These are phyloP conservation scores for Naganishia kalamii DNA, from an alignment of 768 basidiomycete species.

Conservation along the genomic window DNA sequence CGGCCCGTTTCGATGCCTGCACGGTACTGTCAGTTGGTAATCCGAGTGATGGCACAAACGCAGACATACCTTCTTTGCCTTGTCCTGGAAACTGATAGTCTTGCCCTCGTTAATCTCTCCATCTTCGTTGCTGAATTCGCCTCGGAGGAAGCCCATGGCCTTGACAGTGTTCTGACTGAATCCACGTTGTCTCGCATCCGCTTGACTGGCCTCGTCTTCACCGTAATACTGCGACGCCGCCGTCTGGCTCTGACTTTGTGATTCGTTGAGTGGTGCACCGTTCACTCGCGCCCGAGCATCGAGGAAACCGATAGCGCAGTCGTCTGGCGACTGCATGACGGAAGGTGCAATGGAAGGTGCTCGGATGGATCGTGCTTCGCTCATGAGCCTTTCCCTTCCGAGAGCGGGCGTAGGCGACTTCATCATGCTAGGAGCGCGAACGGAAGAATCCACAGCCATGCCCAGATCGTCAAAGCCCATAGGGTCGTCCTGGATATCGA, in stretches of 20 bases:
- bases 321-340: slow-evolving; percentile 22
- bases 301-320: slow-evolving; percentile 75
- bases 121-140: slow-evolving; percentile 53
- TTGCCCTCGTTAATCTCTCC: slow-evolving; percentile 52
- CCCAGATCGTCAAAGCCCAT: slow-evolving; percentile 22
- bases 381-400: slow-evolving; percentile 7
- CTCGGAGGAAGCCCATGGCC: slow-evolving; percentile 67
- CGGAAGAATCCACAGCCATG: slow-evolving; percentile 20
- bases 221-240: slow-evolving; percentile 43
- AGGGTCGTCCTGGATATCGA: neutral
- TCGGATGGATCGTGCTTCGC: slow-evolving; percentile 9
- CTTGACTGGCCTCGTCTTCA: slow-evolving; percentile 49
- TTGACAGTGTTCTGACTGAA: slow-evolving; percentile 86
- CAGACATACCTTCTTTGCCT: slow-evolving; percentile 64
- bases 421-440: slow-evolving; percentile 17
- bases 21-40: slow-evolving; percentile 8
- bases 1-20: slow-evolving; percentile 82
- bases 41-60: neutral
- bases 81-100: slow-evolving; percentile 66
- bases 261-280: slow-evolving; percentile 44
- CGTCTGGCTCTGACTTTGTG: slow-evolving; percentile 15
- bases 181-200: slow-evolving; percentile 26
- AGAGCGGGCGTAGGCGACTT: neutral
- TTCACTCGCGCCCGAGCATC: slow-evolving; percentile 58
- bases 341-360: slow-evolving; percentile 11